phyloP scores from a whole-genome alignment of 306 rosid genomes.

The Quercus parvula region DNA sequence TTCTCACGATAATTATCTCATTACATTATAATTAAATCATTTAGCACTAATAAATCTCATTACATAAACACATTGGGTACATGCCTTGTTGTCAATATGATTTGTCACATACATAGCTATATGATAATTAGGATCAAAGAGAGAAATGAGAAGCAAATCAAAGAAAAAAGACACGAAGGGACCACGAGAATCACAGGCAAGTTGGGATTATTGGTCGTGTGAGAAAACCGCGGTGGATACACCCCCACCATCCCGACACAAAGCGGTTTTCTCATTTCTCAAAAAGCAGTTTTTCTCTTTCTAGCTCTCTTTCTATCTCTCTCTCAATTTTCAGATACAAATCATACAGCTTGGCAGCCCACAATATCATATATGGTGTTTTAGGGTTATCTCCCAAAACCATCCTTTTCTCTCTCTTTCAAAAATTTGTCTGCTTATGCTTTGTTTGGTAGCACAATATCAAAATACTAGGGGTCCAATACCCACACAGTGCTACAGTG shows the following conservation, averaged over 20 bases:
- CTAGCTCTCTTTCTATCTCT: slow-evolving; percentile 7
- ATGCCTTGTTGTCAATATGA: too few relatives aligned
- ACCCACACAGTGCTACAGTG: slow-evolving; percentile 12
- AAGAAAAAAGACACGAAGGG: slow-evolving; percentile 6
- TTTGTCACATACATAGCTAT: too few relatives aligned
- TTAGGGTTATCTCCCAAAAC: slow-evolving; percentile 34
- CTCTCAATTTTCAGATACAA: background rate
- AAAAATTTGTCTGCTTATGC: slow-evolving; percentile 32
- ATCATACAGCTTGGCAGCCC: slow-evolving; percentile 60
- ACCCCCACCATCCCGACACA: slow-evolving; percentile 59
- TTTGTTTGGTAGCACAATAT: slow-evolving; percentile 31
- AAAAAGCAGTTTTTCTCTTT: slow-evolving; percentile 25
- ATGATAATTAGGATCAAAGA: background rate
- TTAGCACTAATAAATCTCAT: background rate
- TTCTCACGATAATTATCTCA: background rate
- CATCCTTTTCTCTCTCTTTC: slow-evolving; percentile 23
- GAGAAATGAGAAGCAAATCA: slow-evolving; percentile 13
- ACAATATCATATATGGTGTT: slow-evolving; percentile 46
- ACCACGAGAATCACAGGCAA: slow-evolving; percentile 55
- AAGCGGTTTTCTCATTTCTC: slow-evolving; percentile 38
- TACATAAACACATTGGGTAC: too few relatives aligned
- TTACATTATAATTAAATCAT: background rate
- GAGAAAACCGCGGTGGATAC: slow-evolving; percentile 67
- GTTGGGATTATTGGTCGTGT: slow-evolving; percentile 18
- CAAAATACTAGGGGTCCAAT: slow-evolving; percentile 16